These are phyloP conservation scores for Chrysanthemum seticuspe DNA, from an alignment of 129 eudicot genomes.

Conservation along the genomic window DNA sequence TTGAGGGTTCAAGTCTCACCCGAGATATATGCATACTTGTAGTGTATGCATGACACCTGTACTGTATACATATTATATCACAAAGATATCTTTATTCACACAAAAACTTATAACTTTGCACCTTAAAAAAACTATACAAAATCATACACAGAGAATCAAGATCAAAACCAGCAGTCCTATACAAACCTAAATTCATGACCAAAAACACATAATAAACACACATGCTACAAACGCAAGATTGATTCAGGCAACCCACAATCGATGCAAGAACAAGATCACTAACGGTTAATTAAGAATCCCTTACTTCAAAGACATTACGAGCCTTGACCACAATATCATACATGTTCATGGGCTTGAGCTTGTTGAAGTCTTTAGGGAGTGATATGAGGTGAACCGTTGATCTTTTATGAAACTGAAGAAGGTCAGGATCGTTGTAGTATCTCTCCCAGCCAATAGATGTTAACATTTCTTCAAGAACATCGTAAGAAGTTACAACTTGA, in stretches of 20 bases:
- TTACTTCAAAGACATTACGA: slow-evolving; percentile 77
- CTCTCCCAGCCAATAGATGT: slow-evolving; percentile 75
- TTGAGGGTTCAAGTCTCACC: not conserved
- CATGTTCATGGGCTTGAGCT: slow-evolving; percentile 62
- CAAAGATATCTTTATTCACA: not conserved
- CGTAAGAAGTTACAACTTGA: slow-evolving; percentile 31
- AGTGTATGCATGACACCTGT: not conserved
- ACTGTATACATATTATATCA: slow-evolving; percentile 1
- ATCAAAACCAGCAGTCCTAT: slow-evolving; percentile 1
- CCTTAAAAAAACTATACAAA: not conserved
- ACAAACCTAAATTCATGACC: not conserved
- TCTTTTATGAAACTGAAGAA: slow-evolving; percentile 76
- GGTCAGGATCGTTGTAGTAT: slow-evolving; percentile 63
- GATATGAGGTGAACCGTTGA: slow-evolving; percentile 77
- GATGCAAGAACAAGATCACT: slow-evolving; percentile 6
- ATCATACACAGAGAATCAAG: slow-evolving; percentile 5
- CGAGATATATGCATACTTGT: not conserved
- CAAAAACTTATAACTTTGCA: not conserved
- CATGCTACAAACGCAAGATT: slow-evolving; percentile 12
- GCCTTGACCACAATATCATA: slow-evolving; percentile 81
- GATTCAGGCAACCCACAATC: slow-evolving; percentile 1
- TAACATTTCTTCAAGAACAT: slow-evolving; percentile 52
- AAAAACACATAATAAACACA: slow-evolving; percentile 9
- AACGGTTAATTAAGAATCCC: slow-evolving; percentile 30
- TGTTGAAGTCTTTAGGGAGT: slow-evolving; percentile 60